A percentile compares a stretch with the other conserved stretches of the same genome.
These are phyloP conservation scores for Capronia americana DNA, from an alignment of 2,329 filamentous ascomycete species.

Conservation along the genomic window DNA sequence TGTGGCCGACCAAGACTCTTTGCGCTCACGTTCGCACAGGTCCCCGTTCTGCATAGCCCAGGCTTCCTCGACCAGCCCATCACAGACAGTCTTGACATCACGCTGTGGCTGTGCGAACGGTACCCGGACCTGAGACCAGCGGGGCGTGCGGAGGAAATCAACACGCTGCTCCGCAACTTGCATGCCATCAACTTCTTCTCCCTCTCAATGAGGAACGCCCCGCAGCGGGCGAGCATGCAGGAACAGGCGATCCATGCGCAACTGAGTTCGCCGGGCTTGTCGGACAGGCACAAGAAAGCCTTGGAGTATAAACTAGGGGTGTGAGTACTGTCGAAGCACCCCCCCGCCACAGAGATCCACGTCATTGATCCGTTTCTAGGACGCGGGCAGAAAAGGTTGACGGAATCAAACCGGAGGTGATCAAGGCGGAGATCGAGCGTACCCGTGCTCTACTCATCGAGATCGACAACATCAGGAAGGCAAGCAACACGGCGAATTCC, in stretches of 20 bases:
- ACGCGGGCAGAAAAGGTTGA: slow-evolving; percentile 14
- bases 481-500: background rate
- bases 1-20: background rate
- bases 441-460: slow-evolving; percentile 4
- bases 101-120: slow-evolving; percentile 18
- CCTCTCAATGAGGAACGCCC: slow-evolving; percentile 3
- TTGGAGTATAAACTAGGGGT: slow-evolving; percentile 22
- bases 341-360: background rate
- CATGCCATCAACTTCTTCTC: slow-evolving; percentile 28
- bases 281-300: slow-evolving; percentile 18
- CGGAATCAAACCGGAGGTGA: background rate
- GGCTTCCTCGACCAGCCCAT: slow-evolving; percentile 18
- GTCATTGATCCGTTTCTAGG: background rate
- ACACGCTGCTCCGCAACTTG: slow-evolving; percentile 12
- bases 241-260: slow-evolving; percentile 2
- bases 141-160: slow-evolving; percentile 10
- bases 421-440: slow-evolving; percentile 12
- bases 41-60: slow-evolving; percentile 8
- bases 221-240: slow-evolving; percentile 5
- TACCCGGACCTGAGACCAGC: slow-evolving; percentile 12
- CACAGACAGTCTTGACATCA: slow-evolving; percentile 26
- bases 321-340: slow-evolving; percentile 1
- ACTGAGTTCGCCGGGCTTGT: slow-evolving; percentile 4
- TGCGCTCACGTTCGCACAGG: slow-evolving; percentile 4
- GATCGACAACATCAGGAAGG: background rate